A percentile compares a stretch with the other conserved stretches of the same genome.
Conservation (phyloP, 345 rosid species). For the Boechera stricta region DNA sequence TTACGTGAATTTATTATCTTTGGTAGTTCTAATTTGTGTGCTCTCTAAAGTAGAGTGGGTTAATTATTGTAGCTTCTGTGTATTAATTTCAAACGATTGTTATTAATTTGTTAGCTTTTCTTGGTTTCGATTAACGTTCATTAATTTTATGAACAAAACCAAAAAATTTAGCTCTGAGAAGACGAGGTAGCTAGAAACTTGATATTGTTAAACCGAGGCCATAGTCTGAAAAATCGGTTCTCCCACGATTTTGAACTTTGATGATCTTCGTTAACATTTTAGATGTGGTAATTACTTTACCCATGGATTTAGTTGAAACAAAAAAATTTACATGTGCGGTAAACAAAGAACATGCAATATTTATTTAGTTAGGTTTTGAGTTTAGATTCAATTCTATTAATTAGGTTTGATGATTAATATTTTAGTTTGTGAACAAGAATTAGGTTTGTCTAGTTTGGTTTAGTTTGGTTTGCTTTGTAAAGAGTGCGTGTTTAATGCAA, state of each 20-base stretch:
- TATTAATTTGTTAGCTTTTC: not conserved
- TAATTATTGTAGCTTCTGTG: not conserved
- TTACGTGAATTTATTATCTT: not conserved
- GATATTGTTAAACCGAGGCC: not conserved
- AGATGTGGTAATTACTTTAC: not conserved
- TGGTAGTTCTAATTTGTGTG: constrained; percentile 6
- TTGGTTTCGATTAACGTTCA: not conserved
- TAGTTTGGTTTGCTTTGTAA: constrained; percentile 10
- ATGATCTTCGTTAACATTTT: not conserved
- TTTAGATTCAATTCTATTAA: not conserved
- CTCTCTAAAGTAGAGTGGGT: not conserved
- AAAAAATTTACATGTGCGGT: not conserved
- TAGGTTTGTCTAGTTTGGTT: constrained; percentile 11
- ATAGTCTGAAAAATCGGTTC: not conserved
- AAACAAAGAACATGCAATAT: not conserved
- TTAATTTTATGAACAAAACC: not conserved
- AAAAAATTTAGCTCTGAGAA: not conserved
- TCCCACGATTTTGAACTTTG: not conserved
- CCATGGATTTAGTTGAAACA: not conserved
- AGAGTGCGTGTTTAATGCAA: constrained; percentile 34
- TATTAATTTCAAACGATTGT: not conserved
- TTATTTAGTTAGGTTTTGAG: not conserved
- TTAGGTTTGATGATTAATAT: not conserved
- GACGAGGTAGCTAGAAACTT: not conserved
- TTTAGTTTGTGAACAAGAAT: not conserved